Base-by-base conservation (phyloP, 202 grass and related monocot genomes). In the Setaria viridis region DNA sequence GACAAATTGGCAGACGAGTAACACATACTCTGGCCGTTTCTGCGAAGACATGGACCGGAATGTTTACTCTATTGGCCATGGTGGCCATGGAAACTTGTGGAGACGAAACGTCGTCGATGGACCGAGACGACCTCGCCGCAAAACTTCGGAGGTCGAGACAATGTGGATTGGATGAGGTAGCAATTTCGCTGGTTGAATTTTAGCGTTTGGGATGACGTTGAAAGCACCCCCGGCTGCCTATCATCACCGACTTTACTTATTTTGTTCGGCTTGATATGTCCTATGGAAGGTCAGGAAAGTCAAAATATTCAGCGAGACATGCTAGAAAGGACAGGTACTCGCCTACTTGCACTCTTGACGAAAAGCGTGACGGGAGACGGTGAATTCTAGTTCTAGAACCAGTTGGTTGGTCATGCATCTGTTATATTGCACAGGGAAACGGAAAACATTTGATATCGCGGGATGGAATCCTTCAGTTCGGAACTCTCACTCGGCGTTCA, bases 61-160 rank as follows among this genome's bases (percentile, higher is more conserved):
- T 53, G 43, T 3, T 72, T 79, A 80, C 20, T 86, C 56, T 73
- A 64, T 14, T 85, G 29, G 11, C 4, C 51, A 37, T 32, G 32
- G 62, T 79, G 29, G 25, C 4, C 51, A 29, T 32, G 32, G 62
- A 87, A 87, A 82, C 62, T 82, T 77, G 71, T 68, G 55, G 79
- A 70, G 62, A 82, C 1, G 13, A 33, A 43, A 75, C 59, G 48
- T 57, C 15, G 77, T 19, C 70, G 70, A 11, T 29, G 39, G 39
- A 41, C 39, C 39, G 39, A 41, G 39, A 41, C 39, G 39, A 41
- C n/a, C 66, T 37, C 17, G 39, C 51, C 63, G 62, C 79, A 76
- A 82, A 58, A 51, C 51, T 68, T 76, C 60, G 25, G 80, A 67
- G 71, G 14, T 29, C 16, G 78, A 68, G 79, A 87, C 85, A 59